Evolutionary conservation across 1,284 basidiomycete species (phyloP), one percentile per base, ranked within the genome.

Genomic region (Melampsora larici-populina): DNA sequence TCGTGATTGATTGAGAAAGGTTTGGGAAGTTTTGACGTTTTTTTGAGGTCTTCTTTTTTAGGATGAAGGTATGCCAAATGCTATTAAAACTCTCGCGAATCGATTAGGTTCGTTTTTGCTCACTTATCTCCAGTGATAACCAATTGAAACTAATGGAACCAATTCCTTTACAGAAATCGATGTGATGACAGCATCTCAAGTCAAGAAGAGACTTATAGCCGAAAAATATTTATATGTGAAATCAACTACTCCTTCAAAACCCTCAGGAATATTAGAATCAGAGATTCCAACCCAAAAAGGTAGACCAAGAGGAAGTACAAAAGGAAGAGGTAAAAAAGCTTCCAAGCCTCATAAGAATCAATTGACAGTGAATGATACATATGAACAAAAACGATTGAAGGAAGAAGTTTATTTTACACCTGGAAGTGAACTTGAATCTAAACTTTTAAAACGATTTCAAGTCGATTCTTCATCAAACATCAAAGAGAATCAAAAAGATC

Each of bases 31-130:
- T n/a, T n/a, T 48, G 26, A 11, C 66, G n/a, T 43, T 15, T 11
- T 40, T 75, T 43, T 58, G 31, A 21, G 67, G 43, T 9, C 31
- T 15, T 21, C 18, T 21, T 51, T 31, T 55, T 29, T 24, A 76
- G 74, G 31, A 76, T 24, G 74, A 76, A 76, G 74, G 74, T 11
- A 18, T 76, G n/a, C 74, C 74, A 13, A 15, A 46, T 46, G 49
- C 48, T 24, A 15, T 76, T 29, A 69, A 68, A 29, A 36, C 36
- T 46, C 46, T 76, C 17, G 74, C 74, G 33, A 36, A 46, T 43
- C 74, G 74, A 26, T 51, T 76, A 24, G 74, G 74, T 76, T 18
- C 36, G 74, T 62, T 29, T 26, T 21, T 3, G 29, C 7, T 33
- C 13, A 43, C 24, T 26, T 43, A 9, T 0, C 21, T 51, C 33